Evolutionary conservation across 192 early-diverging fungal genomes (phyloP).

Genomic region (Linnemannia hyalina): DNA sequence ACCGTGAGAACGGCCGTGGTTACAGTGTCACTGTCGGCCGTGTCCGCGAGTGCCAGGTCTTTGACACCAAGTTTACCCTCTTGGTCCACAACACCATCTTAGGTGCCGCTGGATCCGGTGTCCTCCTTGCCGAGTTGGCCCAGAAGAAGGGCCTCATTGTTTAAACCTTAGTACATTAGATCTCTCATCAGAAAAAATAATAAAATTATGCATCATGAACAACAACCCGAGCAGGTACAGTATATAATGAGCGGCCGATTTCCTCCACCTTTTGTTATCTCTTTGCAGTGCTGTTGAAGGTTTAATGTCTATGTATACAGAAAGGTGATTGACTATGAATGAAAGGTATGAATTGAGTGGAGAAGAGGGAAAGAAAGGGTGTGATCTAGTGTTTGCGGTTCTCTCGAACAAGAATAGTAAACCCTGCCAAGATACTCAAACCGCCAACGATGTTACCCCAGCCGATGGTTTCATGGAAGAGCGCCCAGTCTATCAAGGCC

Average conservation of each 20-base stretch:
- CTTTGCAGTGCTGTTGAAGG: neutral
- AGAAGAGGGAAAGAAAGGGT: neutral
- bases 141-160: slow-evolving; percentile 79
- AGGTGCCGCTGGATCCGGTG: slow-evolving; percentile 94
- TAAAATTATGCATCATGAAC: neutral
- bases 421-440: slow-evolving; percentile 39
- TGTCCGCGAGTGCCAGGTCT: slow-evolving; percentile 85
- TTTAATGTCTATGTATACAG: neutral
- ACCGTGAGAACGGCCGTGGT: slow-evolving; percentile 86
- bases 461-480: slow-evolving; percentile 39
- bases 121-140: slow-evolving; percentile 96
- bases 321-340: neutral
- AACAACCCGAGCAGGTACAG: neutral
- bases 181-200: neutral
- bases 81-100: slow-evolving; percentile 97
- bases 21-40: slow-evolving; percentile 95
- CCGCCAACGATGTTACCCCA: slow-evolving; percentile 52
- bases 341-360: neutral
- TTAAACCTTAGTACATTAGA: neutral
- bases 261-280: neutral
- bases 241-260: neutral
- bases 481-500: slow-evolving; percentile 56
- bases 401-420: slow-evolving; percentile 48
- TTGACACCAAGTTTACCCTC: slow-evolving; percentile 93
- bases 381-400: slow-evolving; percentile 25